phyloP scores from a whole-genome alignment of 768 basidiomycete species.

The Suillus occidentalis region DNA sequence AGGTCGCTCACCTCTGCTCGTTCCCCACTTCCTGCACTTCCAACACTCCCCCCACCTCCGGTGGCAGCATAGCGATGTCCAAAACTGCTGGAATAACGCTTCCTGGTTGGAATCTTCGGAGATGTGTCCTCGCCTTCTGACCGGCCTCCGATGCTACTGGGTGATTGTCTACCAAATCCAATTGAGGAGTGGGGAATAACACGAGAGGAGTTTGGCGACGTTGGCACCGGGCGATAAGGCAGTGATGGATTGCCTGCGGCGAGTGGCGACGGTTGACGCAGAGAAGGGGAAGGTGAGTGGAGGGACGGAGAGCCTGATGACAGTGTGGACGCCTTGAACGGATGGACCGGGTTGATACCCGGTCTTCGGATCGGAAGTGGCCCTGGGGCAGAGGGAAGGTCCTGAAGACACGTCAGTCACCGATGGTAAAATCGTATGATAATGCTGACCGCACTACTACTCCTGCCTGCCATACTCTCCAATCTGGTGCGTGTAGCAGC shows the following conservation, averaged over 20 bases:
- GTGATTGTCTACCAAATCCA: slow-evolving; percentile 35
- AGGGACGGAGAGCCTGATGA: slow-evolving; percentile 50
- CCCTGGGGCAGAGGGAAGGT: slow-evolving; percentile 38
- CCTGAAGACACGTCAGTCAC: slow-evolving; percentile 21
- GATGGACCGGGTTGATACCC: slow-evolving; percentile 41
- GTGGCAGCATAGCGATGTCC: slow-evolving; percentile 62
- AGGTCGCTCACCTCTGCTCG: slow-evolving; percentile 23
- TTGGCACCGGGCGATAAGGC: slow-evolving; percentile 37
- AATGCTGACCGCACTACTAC: slow-evolving; percentile 26
- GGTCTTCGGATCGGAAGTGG: slow-evolving; percentile 47
- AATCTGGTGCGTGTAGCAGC: slow-evolving; percentile 44
- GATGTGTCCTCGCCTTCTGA: slow-evolving; percentile 35
- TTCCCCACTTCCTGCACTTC: slow-evolving; percentile 41
- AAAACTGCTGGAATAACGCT: slow-evolving; percentile 79
- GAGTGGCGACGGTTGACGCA: slow-evolving; percentile 48
- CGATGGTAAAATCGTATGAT: slow-evolving; percentile 1
- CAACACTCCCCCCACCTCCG: slow-evolving; percentile 32
- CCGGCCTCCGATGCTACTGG: slow-evolving; percentile 43
- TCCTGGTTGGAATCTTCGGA: slow-evolving; percentile 36
- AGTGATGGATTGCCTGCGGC: slow-evolving; percentile 34
- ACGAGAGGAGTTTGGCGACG: slow-evolving; percentile 44
- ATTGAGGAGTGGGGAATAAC: slow-evolving; percentile 40
- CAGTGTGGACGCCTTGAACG: slow-evolving; percentile 52
- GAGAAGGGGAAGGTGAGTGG: slow-evolving; percentile 48
- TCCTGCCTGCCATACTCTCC: slow-evolving; percentile 44